Conservation (phyloP, 345 rosid species). For the Alliaria petiolata region DNA sequence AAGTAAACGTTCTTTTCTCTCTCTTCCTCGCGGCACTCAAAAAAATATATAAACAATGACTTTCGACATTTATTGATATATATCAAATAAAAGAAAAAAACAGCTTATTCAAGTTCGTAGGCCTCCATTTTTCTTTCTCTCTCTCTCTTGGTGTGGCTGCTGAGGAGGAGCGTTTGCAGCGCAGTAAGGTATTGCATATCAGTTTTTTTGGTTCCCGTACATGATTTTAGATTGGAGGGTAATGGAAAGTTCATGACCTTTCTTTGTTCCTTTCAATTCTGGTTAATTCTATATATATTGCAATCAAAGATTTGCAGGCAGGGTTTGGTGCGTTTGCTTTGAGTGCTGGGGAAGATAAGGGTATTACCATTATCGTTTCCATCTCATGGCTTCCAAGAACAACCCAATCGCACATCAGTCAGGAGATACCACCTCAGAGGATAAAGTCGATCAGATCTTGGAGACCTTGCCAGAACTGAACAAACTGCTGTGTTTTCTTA, state of each 20-base stretch:
- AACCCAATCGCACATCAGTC: neutral
- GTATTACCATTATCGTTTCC: neutral
- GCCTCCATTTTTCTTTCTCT: too few species aligned
- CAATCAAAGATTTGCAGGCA: conserved; percentile 3
- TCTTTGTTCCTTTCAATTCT: neutral
- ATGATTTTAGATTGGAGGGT: neutral
- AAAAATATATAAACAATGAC: too few species aligned
- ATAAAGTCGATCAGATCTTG: neutral
- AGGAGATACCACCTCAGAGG: neutral
- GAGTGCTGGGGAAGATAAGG: neutral
- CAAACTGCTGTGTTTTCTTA: neutral
- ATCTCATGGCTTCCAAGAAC: conserved; percentile 6
- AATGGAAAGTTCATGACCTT: neutral
- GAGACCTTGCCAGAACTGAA: neutral
- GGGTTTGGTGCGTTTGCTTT: neutral
- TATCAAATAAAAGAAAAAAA: too few species aligned
- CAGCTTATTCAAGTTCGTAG: too few species aligned
- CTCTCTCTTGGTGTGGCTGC: too few species aligned
- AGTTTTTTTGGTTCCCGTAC: neutral
- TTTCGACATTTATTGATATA: too few species aligned
- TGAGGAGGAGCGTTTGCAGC: neutral
- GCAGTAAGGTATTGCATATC: too few species aligned
- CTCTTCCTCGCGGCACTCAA: too few species aligned
- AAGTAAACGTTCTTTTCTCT: too few species aligned
- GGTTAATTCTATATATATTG: too few species aligned